Conservation (phyloP, 768 basidiomycete species). For the Agaricus sinodeliciosus region DNA sequence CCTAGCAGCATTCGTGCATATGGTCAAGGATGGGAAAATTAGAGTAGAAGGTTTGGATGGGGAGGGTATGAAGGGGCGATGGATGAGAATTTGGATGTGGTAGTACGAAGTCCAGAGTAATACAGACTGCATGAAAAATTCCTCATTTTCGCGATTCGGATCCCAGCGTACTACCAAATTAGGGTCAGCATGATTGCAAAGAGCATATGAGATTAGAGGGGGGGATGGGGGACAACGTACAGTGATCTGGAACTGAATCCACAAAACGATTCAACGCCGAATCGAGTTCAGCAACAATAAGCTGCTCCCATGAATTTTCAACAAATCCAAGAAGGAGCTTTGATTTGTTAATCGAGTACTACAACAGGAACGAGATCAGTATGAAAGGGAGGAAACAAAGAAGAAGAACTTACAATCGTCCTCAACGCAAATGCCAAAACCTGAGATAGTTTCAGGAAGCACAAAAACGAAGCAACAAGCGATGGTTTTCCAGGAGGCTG, state of each 20-base stretch:
- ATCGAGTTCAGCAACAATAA: slow-evolving; percentile 65
- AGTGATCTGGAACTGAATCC: slow-evolving; percentile 54
- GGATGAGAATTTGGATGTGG: slow-evolving; percentile 64
- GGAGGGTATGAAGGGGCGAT: slow-evolving; percentile 72
- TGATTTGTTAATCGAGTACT: slow-evolving; percentile 84
- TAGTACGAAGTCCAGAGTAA: slow-evolving; percentile 44
- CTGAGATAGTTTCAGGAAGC: slow-evolving; percentile 51
- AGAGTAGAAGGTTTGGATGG: slow-evolving; percentile 39
- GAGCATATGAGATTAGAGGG: not conserved
- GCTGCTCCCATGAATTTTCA: slow-evolving; percentile 59
- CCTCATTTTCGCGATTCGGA: slow-evolving; percentile 34
- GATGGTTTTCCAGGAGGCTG: slow-evolving; percentile 65
- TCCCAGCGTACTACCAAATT: slow-evolving; percentile 43
- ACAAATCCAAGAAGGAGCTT: slow-evolving; percentile 59
- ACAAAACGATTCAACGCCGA: slow-evolving; percentile 70
- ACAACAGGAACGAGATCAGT: not conserved
- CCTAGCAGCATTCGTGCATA: slow-evolving; percentile 75
- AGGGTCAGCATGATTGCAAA: not conserved
- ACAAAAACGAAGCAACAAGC: slow-evolving; percentile 46
- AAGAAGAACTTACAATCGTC: slow-evolving; percentile 46
- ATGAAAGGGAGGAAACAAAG: not conserved
- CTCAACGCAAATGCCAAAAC: slow-evolving; percentile 58
- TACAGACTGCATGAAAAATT: slow-evolving; percentile 58
- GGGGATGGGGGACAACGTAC: slow-evolving; percentile 29
- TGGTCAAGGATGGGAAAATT: slow-evolving; percentile 63